phyloP scores from a whole-genome alignment of 2,329 filamentous ascomycete species.

The Ophiostoma quercus region DNA sequence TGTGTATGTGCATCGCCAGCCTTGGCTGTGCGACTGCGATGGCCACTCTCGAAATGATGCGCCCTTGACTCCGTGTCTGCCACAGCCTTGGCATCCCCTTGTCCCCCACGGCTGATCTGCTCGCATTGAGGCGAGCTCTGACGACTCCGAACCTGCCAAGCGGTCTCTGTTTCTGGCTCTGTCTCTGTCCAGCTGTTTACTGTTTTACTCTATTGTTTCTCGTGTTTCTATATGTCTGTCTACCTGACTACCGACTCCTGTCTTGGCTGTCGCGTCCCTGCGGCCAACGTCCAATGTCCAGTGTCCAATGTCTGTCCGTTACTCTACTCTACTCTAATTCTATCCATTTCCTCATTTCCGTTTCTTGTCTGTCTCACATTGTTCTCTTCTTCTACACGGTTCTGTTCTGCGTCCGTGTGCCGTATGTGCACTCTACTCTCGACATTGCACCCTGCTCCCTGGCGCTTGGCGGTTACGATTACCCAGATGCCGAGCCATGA shows the following conservation, averaged over 20 bases:
- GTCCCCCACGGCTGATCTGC: background rate
- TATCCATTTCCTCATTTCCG: background rate
- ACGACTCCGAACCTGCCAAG: background rate
- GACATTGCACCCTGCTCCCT: background rate
- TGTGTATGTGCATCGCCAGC: conserved; percentile 3
- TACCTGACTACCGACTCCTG: background rate
- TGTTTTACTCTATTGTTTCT: background rate
- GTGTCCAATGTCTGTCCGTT: background rate
- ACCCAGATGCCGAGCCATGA: conserved; percentile 6
- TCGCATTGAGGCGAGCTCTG: background rate
- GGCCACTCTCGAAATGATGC: background rate
- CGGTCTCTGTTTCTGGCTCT: background rate
- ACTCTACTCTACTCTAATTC: background rate
- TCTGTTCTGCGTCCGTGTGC: background rate
- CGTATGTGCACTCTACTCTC: background rate
- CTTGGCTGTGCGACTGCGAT: conserved; percentile 8
- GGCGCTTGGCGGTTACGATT: conserved; percentile 8
- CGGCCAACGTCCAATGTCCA: background rate
- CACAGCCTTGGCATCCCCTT: background rate
- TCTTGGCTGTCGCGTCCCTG: conserved; percentile 5
- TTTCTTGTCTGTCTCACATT: conserved; percentile 3
- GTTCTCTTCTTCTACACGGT: background rate
- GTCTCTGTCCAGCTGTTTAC: background rate
- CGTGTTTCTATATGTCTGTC: background rate
- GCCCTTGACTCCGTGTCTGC: conserved; percentile 1